phyloP scores from a whole-genome alignment of 495 filamentous ascomycete species.

The Penicillium flavigenum region DNA sequence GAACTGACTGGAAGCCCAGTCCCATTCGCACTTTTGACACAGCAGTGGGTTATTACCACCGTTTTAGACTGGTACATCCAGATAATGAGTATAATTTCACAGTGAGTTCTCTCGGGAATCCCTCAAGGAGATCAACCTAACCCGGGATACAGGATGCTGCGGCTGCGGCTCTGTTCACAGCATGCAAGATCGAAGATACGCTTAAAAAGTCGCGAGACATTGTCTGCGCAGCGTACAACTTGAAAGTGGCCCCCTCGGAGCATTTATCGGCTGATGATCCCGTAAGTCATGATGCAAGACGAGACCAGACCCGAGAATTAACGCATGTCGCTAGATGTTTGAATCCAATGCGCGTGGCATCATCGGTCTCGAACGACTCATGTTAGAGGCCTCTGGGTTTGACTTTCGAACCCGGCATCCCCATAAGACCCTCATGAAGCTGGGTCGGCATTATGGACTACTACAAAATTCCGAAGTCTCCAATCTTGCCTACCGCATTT shows the following conservation, averaged over 20 bases:
- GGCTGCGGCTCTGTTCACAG: slow-evolving; percentile 81
- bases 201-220: slow-evolving; percentile 95
- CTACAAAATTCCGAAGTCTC: slow-evolving; percentile 55
- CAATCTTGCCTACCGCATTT: slow-evolving; percentile 71
- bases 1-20: slow-evolving; percentile 34
- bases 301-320: not conserved
- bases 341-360: slow-evolving; percentile 72
- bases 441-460: slow-evolving; percentile 55
- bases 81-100: slow-evolving; percentile 66
- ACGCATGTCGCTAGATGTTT: slow-evolving; percentile 58
- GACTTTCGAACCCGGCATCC: slow-evolving; percentile 92
- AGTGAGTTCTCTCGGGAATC: slow-evolving; percentile 29
- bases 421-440: slow-evolving; percentile 77
- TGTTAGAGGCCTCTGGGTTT: slow-evolving; percentile 90
- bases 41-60: slow-evolving; percentile 82
- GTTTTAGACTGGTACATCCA: slow-evolving; percentile 76
- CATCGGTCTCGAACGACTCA: slow-evolving; percentile 85
- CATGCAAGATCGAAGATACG: slow-evolving; percentile 97
- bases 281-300: slow-evolving; percentile 42
- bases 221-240: slow-evolving; percentile 82
- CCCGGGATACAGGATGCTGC: slow-evolving; percentile 65
- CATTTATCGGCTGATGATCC: slow-evolving; percentile 78
- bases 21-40: slow-evolving; percentile 84
- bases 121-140: slow-evolving; percentile 15
- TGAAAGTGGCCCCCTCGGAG: slow-evolving; percentile 69